Conservation (phyloP, 2,329 filamentous ascomycete species). For the Ceratocystis huliohia region DNA sequence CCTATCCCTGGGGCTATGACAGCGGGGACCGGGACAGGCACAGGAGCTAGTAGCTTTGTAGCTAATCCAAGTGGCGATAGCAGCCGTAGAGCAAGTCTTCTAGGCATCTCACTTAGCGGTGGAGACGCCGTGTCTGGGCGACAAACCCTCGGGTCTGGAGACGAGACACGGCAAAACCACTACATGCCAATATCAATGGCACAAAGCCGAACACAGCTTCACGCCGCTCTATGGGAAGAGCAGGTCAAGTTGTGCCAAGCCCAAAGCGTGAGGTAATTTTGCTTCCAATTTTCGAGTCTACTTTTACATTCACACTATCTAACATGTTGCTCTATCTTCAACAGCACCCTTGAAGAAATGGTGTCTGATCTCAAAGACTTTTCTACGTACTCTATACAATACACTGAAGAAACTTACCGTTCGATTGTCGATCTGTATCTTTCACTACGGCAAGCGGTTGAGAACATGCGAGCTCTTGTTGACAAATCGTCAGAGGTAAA, state of each 20-base stretch:
- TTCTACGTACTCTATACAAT: conserved; percentile 49
- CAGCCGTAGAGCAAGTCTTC: conserved; percentile 3
- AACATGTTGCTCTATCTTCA: neutral
- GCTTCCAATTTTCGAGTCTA: neutral
- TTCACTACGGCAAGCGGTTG: conserved; percentile 50
- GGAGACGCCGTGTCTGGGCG: conserved; percentile 24
- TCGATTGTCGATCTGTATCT: conserved; percentile 57
- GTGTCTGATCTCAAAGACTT: conserved; percentile 37
- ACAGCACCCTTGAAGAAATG: conserved; percentile 19
- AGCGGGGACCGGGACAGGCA: neutral
- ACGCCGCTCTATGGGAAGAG: conserved; percentile 13
- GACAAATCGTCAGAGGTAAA: conserved; percentile 46
- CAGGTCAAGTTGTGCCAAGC: conserved; percentile 15
- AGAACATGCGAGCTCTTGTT: conserved; percentile 54
- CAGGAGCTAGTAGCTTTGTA: neutral
- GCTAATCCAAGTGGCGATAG: neutral
- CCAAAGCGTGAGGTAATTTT: conserved; percentile 16
- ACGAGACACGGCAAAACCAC: conserved; percentile 12
- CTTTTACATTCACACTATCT: neutral
- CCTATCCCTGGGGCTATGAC: neutral
- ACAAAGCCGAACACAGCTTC: conserved; percentile 13
- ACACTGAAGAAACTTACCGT: conserved; percentile 63
- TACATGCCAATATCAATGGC: conserved; percentile 10
- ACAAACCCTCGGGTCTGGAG: conserved; percentile 20
- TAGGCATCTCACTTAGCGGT: neutral